Base-by-base conservation (phyloP, 345 rosid genomes). In the Trapa bicornis region DNA sequence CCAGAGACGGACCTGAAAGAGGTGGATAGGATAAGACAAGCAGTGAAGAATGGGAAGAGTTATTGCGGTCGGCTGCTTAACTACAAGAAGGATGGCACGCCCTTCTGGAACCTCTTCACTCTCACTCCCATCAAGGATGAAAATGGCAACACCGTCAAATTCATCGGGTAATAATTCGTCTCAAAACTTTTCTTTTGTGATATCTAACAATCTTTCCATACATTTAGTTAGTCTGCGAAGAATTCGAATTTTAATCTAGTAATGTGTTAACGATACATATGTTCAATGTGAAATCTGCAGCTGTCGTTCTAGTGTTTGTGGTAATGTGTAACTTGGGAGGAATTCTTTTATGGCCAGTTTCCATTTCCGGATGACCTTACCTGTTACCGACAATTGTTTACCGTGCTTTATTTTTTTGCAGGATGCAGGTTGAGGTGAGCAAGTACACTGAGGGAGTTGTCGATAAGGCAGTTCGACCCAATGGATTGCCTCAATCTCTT, bases 401-500 rank as follows among this genome's bases (percentile, higher is more conserved):
- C 58, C 22, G 6, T 32, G 5, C 0, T 6, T n/a, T 5, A 4
- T 53, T n/a, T n/a, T 52, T 61, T 37, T 68, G 75, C 86, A 93
- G 98, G 70, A 94, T 94, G 99, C 99, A 94, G 85, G 99, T 94
- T 65, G 95, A 88, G 82, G 97, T 91, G 67, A 94, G 95, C 87
- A 94, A 94, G 74, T 84, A 84, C 79, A 94, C 96, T 0, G 99
- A 94, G 84, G 99, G 99, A 9, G 63, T 86, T 43, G 80, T 80
- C 42, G 88, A 94, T 52, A 87, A 81, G 70, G 88, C 72, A 58
- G 35, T 94, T 67, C 87, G 97, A 66, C 99, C 99, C 35, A 94
- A 94, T 68, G 97, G 99, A 72, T 77, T 87, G 83, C 81, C 95
- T 32, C 79, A 80, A 74, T 88, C 97, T 42, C 71, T 90, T 47